Evolutionary conservation across 2,329 filamentous ascomycete species (phyloP), one percentile per base, ranked within the genome.

Genomic region (Aspergillus uvarum): DNA sequence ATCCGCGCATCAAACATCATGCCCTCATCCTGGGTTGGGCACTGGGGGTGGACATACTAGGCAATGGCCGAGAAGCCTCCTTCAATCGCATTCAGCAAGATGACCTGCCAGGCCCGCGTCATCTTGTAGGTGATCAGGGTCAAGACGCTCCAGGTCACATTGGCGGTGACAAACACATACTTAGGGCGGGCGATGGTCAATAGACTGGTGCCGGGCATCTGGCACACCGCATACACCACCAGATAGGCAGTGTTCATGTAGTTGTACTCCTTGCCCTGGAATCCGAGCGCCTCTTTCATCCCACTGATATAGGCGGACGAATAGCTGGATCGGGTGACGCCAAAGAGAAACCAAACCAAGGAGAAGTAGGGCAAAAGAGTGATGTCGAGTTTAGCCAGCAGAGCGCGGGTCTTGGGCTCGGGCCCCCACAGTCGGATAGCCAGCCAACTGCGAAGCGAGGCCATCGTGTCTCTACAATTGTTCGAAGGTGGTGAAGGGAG

Each of bases 271-370:
- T 76, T 77, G 14, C 76, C 76, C 44, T 73, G 56, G 51, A 78
- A 78, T 6, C 68, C 56, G 2, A 79, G 59, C 1, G 74, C 76
- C 32, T 76, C 74, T 42, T 72, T 70, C 76, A 78, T 78, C 21
- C 76, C 76, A 54, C 76, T 78, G 58, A 79, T 78, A 63, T 79
- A 79, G 3, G 77, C 77, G 0, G 76, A 78, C 32, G 67, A 74
- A 61, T 81, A 81, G 62, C 75, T 78, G 29, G 79, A 73, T 11
- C 79, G 72, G 5, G 78, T 80, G 52, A 81, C 72, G 29, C 79
- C 79, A 58, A 81, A 81, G 3, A 81, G 68, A 54, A 81, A 81
- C 79, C 78, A 81, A n/a, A 81, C 76, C 12, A 80, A 65, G 0
- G 77, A 79, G 62, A 81, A 80, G 60, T 81, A 81, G 0, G 75